Conservation (phyloP, 192 early-diverging fungal genomes). For the Umbelopsis vinacea region DNA sequence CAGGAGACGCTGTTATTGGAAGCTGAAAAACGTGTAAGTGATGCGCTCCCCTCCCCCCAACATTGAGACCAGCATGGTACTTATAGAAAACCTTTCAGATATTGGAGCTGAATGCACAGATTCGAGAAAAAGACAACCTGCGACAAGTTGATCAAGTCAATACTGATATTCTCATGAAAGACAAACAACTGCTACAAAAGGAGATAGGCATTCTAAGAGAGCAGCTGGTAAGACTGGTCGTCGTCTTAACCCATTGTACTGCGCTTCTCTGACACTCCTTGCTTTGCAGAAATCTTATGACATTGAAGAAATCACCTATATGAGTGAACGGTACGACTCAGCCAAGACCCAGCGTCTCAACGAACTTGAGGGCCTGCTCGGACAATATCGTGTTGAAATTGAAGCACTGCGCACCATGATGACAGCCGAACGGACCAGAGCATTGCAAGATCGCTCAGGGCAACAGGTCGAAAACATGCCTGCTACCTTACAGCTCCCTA, state of each 20-base stretch:
- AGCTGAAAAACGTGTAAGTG: constrained; percentile 32
- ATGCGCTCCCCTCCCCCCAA: constrained; percentile 14
- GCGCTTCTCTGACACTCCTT: neutral
- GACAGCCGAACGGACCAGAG: constrained; percentile 13
- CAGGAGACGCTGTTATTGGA: constrained; percentile 27
- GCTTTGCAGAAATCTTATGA: constrained; percentile 52
- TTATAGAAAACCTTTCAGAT: constrained; percentile 28
- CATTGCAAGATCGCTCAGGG: neutral
- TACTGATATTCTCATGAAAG: constrained; percentile 45
- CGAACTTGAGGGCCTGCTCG: constrained; percentile 65
- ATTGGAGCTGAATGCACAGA: constrained; percentile 42
- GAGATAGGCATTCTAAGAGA: constrained; percentile 67
- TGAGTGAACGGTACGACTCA: constrained; percentile 59
- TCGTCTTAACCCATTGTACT: too few relatives aligned
- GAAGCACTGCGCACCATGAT: constrained; percentile 19
- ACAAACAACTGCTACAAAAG: constrained; percentile 58
- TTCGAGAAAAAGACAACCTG: constrained; percentile 48
- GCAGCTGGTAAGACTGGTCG: constrained; percentile 56
- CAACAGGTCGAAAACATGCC: neutral
- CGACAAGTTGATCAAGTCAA: constrained; percentile 42
- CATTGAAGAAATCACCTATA: constrained; percentile 49
- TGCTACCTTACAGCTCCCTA: neutral
- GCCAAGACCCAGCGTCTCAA: constrained; percentile 62
- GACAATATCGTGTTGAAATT: constrained; percentile 26
- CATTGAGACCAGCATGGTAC: neutral